Base-by-base conservation (phyloP, 352 stramenopile species). In the Pythium periplocum region DNA sequence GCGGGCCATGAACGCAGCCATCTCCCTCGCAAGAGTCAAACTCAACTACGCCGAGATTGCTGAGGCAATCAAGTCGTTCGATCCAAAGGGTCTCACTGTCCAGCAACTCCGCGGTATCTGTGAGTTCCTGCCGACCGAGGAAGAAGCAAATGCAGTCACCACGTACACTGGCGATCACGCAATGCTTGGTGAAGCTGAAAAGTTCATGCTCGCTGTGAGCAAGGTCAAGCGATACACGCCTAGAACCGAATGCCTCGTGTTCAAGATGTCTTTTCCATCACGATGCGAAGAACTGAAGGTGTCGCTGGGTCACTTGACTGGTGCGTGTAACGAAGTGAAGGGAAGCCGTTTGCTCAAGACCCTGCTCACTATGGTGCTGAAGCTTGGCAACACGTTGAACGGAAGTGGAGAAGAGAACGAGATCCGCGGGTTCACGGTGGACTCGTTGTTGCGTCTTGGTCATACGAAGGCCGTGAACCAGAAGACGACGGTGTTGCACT, bases 401-500 rank as follows among this genome's bases (percentile, higher is more conserved):
- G 96, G 96, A 32, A 83, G 74, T 38, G 94, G 87, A 38, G 73
- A 88, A 6, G 75, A 87, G 30, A 85, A 87, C 34, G 84, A 87
- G 48, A 97, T 97, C 34, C 87, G 91, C 43, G 96, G 93, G 3
- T 98, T 99, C 63, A 98, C 90, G 0, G 83, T 99, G 4, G 95
- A 99, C 70, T 97, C 95, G 10, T 61, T 99, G 9, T 67, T 98
- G 2, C 95, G 81, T 34, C 93, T 86, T 26, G 81, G 78, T 0
- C 78, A 98, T 62, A 98, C 97, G 43, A 98, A 98, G 66, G 98
- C 96, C 4, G 73, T 92, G 26, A 91, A 99, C 63, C 95, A 98
- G 63, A 98, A 98, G 66, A 99, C 96, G 10, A 98, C 93, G 10
- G 94, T 98, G 34, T 72, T 99, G n/a, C 94, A 98, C 56, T 99